Conservation (phyloP, 768 basidiomycete genomes). For the Serendipita vermifera region DNA sequence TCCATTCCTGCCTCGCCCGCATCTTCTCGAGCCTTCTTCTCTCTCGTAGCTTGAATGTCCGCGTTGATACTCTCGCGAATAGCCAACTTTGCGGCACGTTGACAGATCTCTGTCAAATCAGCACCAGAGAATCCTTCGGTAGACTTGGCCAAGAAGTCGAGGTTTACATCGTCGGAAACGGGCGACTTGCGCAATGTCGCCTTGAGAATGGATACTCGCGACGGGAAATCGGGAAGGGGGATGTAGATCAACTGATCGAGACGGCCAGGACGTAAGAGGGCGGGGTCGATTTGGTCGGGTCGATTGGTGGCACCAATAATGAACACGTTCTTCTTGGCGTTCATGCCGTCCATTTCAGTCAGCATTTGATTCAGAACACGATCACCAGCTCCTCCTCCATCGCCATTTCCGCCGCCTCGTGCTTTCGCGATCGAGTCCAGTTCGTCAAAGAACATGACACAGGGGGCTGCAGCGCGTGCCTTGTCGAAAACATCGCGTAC, state of each 20-base stretch:
- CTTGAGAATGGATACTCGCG: constrained; percentile 80
- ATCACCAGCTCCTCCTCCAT: constrained; percentile 93
- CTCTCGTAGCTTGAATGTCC: constrained; percentile 69
- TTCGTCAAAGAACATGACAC: constrained; percentile 99
- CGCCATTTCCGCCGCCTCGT: constrained; percentile 73
- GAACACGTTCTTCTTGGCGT: constrained; percentile 97
- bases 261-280: constrained; percentile 91
- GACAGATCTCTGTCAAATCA: constrained; percentile 98
- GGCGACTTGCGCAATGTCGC: constrained; percentile 90
- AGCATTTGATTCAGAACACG: constrained; percentile 95
- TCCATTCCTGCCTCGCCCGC: constrained; percentile 54
- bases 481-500: constrained; percentile 99
- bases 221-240: constrained; percentile 88
- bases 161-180: constrained; percentile 66
- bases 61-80: constrained; percentile 91
- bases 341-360: constrained; percentile 99
- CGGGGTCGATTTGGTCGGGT: constrained; percentile 90
- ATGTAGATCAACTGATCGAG: constrained; percentile 99
- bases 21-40: constrained; percentile 70
- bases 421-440: constrained; percentile 98
- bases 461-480: constrained; percentile 96
- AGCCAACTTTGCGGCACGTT: constrained; percentile 91
- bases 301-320: constrained; percentile 96
- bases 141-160: constrained; percentile 73
- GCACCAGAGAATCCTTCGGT: constrained; percentile 99